A percentile compares a stretch with the other conserved stretches of the same genome.
These are phyloP conservation scores for Metrosideros polymorpha DNA, from an alignment of 441 rosid species.

Conservation along the genomic window DNA sequence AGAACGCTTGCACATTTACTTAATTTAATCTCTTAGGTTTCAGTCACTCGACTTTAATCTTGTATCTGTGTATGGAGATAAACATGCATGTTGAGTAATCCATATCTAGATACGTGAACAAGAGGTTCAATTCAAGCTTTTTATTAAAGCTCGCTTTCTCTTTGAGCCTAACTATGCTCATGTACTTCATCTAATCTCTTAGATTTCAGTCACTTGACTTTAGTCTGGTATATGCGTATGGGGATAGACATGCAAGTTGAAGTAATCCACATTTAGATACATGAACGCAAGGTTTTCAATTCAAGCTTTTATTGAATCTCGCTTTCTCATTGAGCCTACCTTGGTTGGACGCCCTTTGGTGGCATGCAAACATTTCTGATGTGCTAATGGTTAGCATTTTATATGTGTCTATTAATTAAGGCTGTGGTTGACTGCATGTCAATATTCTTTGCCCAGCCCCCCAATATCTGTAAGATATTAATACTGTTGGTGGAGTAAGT, in stretches of 20 bases:
- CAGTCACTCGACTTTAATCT: neutral
- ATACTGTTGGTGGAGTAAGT: neutral
- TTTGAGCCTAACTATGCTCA: neutral
- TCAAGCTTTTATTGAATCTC: neutral
- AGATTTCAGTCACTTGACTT: neutral
- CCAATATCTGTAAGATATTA: neutral
- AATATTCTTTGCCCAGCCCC: neutral
- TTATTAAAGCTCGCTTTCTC: neutral
- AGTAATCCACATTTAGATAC: neutral
- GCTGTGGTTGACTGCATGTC: neutral
- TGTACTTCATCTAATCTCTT: neutral
- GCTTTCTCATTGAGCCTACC: neutral
- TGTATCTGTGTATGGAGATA: neutral
- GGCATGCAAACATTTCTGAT: neutral
- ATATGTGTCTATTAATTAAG: neutral
- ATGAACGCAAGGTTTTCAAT: neutral
- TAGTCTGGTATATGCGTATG: neutral
- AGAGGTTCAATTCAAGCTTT: neutral
- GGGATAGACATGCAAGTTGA: neutral
- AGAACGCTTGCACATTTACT: neutral
- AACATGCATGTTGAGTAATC: neutral
- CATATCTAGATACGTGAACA: neutral
- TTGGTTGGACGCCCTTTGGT: neutral
- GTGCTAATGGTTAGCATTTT: neutral
- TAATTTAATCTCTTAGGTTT: neutral